Evolutionary conservation across 768 basidiomycete species (phyloP).

Genomic region (Basidioascus undulatus): DNA sequence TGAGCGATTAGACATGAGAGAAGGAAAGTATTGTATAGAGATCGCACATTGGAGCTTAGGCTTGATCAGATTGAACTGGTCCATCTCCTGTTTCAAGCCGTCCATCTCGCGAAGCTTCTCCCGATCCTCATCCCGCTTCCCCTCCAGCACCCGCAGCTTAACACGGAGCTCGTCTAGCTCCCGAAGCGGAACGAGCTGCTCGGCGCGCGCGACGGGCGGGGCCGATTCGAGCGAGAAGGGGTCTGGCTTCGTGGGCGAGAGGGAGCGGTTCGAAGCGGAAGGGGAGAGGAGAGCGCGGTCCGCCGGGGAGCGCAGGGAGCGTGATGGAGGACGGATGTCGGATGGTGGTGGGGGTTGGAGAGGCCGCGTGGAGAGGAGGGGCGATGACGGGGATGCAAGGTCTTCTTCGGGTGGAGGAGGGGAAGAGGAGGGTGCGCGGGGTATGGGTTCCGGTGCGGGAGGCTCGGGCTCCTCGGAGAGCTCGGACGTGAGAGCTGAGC

Average conservation of each 20-base stretch:
- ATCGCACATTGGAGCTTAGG: slow-evolving; percentile 48
- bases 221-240: background rate
- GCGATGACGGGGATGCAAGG: too few species aligned
- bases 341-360: too few species aligned
- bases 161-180: slow-evolving; percentile 44
- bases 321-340: slow-evolving; percentile 12
- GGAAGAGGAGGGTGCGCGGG: slow-evolving; percentile 3
- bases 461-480: too few species aligned
- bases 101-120: slow-evolving; percentile 66
- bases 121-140: slow-evolving; percentile 62
- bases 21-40: background rate
- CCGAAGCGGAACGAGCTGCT: slow-evolving; percentile 23
- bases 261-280: slow-evolving; percentile 36
- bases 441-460: too few species aligned
- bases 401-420: too few species aligned
- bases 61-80: slow-evolving; percentile 55
- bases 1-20: background rate
- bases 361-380: too few species aligned
- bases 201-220: slow-evolving; percentile 11
- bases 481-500: too few species aligned
- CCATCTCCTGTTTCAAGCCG: slow-evolving; percentile 55
- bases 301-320: slow-evolving; percentile 15
- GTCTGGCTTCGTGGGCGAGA: slow-evolving; percentile 19
- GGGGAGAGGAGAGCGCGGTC: slow-evolving; percentile 18
- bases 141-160: slow-evolving; percentile 63